Conservation (phyloP, 495 filamentous ascomycete species). For the Podospora pseudopauciseta region DNA sequence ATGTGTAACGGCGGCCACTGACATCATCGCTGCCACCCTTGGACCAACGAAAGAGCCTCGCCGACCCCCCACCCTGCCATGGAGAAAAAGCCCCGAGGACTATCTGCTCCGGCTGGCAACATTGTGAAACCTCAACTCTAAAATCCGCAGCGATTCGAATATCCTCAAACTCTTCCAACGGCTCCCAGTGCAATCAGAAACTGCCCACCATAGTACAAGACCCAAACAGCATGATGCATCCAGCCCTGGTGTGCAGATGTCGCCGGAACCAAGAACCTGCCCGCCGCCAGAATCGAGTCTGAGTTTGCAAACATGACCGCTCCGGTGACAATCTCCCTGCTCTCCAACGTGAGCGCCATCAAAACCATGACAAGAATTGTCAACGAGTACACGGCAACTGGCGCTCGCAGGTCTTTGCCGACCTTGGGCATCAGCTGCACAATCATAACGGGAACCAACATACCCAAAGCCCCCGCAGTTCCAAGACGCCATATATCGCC, state of each 20-base stretch:
- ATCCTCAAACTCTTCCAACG: not conserved
- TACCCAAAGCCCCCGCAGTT: slow-evolving; percentile 7
- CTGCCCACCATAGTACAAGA: slow-evolving; percentile 31
- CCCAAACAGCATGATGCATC: slow-evolving; percentile 33
- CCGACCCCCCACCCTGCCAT: not conserved
- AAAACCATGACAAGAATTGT: slow-evolving; percentile 43
- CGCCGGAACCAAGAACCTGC: slow-evolving; percentile 23
- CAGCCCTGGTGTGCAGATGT: slow-evolving; percentile 10
- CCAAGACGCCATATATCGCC: slow-evolving; percentile 8
- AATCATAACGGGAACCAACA: slow-evolving; percentile 18
- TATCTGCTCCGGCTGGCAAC: not conserved
- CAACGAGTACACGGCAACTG: slow-evolving; percentile 50
- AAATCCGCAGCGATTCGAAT: not conserved
- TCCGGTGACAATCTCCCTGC: slow-evolving; percentile 17
- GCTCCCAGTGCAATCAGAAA: slow-evolving; percentile 28
- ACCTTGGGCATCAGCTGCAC: slow-evolving; percentile 22
- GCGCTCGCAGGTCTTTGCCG: slow-evolving; percentile 40
- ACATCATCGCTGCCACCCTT: slow-evolving; percentile 1
- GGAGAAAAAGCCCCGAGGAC: not conserved
- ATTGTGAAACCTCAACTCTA: not conserved
- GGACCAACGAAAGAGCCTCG: not conserved
- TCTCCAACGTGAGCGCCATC: slow-evolving; percentile 21
- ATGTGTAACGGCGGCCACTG: slow-evolving; percentile 4
- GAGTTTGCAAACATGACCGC: slow-evolving; percentile 28
- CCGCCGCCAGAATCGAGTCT: slow-evolving; percentile 26